These are phyloP conservation scores for Calonectria multiphialidica DNA, from an alignment of 2,329 filamentous ascomycete species.

Conservation along the genomic window DNA sequence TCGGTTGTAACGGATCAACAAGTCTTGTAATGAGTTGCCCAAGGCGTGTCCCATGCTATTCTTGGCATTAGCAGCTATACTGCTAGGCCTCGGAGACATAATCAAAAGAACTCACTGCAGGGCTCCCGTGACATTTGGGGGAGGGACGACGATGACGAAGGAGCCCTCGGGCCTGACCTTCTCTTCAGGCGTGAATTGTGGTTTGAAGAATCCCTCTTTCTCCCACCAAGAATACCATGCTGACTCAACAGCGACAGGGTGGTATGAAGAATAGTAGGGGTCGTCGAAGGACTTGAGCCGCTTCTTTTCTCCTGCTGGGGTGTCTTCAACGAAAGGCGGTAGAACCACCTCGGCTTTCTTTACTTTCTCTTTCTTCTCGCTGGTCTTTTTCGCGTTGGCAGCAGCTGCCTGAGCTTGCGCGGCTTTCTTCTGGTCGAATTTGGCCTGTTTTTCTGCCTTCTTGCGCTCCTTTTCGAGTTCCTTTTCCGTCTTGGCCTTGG, in stretches of 20 bases:
- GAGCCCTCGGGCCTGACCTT: conserved; percentile 83
- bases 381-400: conserved; percentile 61
- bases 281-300: conserved; percentile 81
- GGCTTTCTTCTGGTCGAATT: conserved; percentile 76
- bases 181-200: conserved; percentile 81
- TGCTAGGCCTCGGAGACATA: too few relatives aligned
- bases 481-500: conserved; percentile 65
- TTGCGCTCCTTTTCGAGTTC: conserved; percentile 81
- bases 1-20: conserved; percentile 88
- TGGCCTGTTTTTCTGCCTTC: conserved; percentile 88
- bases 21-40: conserved; percentile 84
- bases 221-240: conserved; percentile 99
- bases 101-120: conserved; percentile 67
- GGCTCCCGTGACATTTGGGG: conserved; percentile 94
- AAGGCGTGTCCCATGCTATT: conserved; percentile 45
- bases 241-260: conserved; percentile 89
- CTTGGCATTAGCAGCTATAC: not conserved
- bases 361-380: conserved; percentile 80
- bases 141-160: conserved; percentile 94
- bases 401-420: conserved; percentile 59
- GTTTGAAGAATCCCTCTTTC: conserved; percentile 92
- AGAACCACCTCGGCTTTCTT: conserved; percentile 72
- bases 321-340: conserved; percentile 79
- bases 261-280: conserved; percentile 89
- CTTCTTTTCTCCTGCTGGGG: conserved; percentile 84